Evolutionary conservation across 2,329 filamentous ascomycete genomes (phyloP), one percentile per base, ranked within the genome.

Genomic region (Sarocladium brachiariae): DNA sequence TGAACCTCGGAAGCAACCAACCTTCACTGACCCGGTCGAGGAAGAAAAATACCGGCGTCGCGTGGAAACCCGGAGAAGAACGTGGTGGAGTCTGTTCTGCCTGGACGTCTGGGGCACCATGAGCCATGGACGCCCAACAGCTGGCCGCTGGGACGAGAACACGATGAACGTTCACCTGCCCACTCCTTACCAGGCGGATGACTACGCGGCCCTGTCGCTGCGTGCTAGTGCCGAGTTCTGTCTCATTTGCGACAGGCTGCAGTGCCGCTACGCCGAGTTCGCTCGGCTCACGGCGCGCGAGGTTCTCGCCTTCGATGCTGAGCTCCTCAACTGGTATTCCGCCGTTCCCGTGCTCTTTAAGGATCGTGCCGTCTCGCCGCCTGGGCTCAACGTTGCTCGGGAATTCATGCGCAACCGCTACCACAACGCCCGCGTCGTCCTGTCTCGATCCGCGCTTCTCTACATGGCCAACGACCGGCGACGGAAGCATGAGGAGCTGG

Each of bases 31-130:
- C 49, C 65, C 77, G 33, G 72, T 74, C 13, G 75, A 76, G 1
- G 73, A 76, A 18, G 52, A 41, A 23, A 41, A 13, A 43, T 47
- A 54, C 27, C 50, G 38, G 21, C 35, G 50, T 13, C 52, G 52
- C 24, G 34, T 54, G 19, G 83, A 87, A 58, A 79, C 82, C 11
- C 74, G 83, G 52, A 71, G 84, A 51, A 74, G 83, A 45, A 84
- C 85, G 7, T 88, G 84, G 84, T 87, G 84, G 84, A 84, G 77
- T 50, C 66, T 87, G 18, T 85, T 86, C 65, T 84, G 82, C 59
- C 71, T 88, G 31, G 84, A 88, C 61, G 84, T 83, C 0, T 87
- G 84, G 83, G 83, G 80, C 1, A 81, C 78, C 30, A 84, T 83
- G 51, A 87, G 83, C 2, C 76, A 86, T 56, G 84, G 84, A 7